A percentile compares a stretch with the other conserved stretches of the same genome.
Conservation (phyloP, 768 basidiomycete species). For the Boletus edulis region DNA sequence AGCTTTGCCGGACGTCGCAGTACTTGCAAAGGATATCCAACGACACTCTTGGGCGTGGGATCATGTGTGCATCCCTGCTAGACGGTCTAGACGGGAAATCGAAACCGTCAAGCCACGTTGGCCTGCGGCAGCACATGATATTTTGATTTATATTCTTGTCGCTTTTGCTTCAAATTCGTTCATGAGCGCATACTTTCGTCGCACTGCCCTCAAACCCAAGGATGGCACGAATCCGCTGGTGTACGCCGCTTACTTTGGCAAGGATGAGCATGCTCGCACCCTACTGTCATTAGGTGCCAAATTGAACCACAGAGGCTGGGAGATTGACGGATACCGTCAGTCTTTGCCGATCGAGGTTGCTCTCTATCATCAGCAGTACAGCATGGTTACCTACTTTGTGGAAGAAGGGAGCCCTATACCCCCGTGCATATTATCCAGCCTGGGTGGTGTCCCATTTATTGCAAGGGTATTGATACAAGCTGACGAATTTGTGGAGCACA, state of each 20-base stretch:
- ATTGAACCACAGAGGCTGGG: neutral
- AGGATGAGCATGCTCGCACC: neutral
- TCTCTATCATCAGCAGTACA: neutral
- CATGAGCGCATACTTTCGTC: neutral
- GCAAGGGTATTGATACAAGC: neutral
- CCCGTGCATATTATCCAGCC: neutral
- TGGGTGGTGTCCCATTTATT: neutral
- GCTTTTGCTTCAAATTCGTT: neutral
- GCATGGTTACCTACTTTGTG: neutral
- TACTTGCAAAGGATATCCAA: neutral
- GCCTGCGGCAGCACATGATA: neutral
- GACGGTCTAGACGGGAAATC: too few species aligned
- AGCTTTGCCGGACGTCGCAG: neutral
- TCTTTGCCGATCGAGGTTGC: neutral
- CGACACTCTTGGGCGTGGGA: neutral
- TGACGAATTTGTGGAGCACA: neutral
- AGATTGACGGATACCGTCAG: neutral
- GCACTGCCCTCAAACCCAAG: neutral
- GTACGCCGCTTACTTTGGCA: constrained; percentile 2
- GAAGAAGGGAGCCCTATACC: neutral
- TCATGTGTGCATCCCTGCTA: neutral
- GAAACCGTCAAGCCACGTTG: neutral
- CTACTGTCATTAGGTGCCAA: neutral
- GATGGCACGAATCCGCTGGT: constrained; percentile 4
- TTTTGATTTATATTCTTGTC: neutral